phyloP scores from a whole-genome alignment of 2,329 filamentous ascomycete species.

The Colletotrichum costaricense region DNA sequence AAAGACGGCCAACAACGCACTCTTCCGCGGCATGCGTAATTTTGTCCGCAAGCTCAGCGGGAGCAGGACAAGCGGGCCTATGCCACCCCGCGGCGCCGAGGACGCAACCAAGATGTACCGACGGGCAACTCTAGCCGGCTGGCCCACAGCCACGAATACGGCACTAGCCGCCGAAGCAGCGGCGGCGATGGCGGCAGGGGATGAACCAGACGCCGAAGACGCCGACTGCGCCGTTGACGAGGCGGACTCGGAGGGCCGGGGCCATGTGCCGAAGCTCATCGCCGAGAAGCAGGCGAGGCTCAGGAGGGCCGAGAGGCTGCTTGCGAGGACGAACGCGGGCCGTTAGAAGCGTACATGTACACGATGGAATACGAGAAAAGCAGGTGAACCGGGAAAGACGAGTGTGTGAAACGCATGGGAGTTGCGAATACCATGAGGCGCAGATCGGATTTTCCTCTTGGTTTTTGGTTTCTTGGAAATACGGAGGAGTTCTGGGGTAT shows the following conservation, averaged over 20 bases:
- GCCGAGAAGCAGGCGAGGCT: conserved; percentile 52
- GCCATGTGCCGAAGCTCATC: conserved; percentile 40
- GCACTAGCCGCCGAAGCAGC: conserved; percentile 37
- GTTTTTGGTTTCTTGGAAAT: not conserved
- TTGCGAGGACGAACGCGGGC: conserved; percentile 36
- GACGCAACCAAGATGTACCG: conserved; percentile 33
- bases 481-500: not conserved
- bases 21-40: conserved; percentile 33
- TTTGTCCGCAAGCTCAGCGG: conserved; percentile 32
- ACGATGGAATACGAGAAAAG: not conserved
- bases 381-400: not conserved
- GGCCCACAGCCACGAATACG: not conserved
- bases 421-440: not conserved
- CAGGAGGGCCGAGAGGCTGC: conserved; percentile 51
- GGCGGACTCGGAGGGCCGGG: conserved; percentile 36
- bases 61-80: conserved; percentile 17
- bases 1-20: conserved; percentile 25
- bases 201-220: conserved; percentile 27
- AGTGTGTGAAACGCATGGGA: not conserved
- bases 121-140: conserved; percentile 13
- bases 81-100: conserved; percentile 27
- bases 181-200: conserved; percentile 38
- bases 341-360: not conserved
- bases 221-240: conserved; percentile 36
- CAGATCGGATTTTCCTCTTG: not conserved